Percentiles rank a stretch among this genome's conserved stretches.
These are phyloP conservation scores for Entomortierella parvispora DNA, from an alignment of 192 early-diverging fungal species.

Conservation along the genomic window DNA sequence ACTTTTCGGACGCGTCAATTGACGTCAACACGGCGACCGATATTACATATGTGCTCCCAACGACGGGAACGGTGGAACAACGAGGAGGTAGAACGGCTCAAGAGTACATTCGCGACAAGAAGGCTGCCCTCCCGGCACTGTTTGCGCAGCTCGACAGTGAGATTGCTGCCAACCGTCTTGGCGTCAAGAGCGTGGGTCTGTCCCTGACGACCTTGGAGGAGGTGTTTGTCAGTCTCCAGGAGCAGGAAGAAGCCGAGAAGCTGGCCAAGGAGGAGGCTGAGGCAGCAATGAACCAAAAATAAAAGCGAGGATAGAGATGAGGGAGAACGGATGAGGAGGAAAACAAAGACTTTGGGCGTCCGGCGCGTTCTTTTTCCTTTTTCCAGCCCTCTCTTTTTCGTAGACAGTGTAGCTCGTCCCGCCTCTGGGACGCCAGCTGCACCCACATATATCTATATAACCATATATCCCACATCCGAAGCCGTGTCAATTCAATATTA, in stretches of 20 bases:
- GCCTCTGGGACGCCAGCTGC: no score
- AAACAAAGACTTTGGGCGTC: no score
- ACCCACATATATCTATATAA: no score
- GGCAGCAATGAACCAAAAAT: background rate
- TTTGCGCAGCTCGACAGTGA: constrained; percentile 41
- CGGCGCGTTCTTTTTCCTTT: no score
- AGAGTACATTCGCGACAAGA: constrained; percentile 38
- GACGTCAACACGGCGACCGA: constrained; percentile 49
- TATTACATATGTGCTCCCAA: constrained; percentile 48
- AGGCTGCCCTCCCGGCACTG: constrained; percentile 21
- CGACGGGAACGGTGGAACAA: constrained; percentile 35
- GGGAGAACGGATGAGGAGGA: no score
- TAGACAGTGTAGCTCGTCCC: no score
- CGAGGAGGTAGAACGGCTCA: constrained; percentile 37
- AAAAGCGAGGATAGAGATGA: no score
- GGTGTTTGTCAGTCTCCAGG: constrained; percentile 56
- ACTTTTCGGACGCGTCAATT: constrained; percentile 50
- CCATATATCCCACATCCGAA: no score
- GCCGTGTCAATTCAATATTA: no score
- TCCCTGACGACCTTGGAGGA: constrained; percentile 61
- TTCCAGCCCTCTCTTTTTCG: no score
- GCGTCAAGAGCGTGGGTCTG: constrained; percentile 55
- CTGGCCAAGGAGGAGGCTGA: constrained; percentile 18
- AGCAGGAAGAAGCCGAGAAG: constrained; percentile 32
- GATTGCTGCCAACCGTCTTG: constrained; percentile 37